Evolutionary conservation across 2,329 filamentous ascomycete species (phyloP), one percentile per base, ranked within the genome.

Genomic region (Neonectria coccinea): DNA sequence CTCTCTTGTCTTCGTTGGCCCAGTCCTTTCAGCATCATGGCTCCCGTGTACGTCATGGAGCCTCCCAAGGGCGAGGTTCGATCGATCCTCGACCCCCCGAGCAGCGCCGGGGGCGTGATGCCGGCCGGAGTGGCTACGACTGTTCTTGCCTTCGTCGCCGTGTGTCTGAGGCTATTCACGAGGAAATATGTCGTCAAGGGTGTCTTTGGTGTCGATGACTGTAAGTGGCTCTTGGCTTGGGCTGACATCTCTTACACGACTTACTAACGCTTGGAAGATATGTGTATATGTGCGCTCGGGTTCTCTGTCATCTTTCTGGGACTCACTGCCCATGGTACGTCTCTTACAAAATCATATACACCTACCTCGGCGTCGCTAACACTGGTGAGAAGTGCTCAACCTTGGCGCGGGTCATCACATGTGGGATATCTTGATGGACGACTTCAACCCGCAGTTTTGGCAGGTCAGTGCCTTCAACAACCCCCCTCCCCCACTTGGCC

Each of bases 31-130:
- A 58, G 29, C 50, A 50, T 16, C 27, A 73, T 74, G 71, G 59
- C 69, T 73, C 92, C 93, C 54, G 95, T 96, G 63, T 76, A 70
- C 54, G 66, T 75, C 41, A 71, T 70, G 66, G 73, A 75, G 29
- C 71, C 72, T 12, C 75, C 70, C 2, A 39, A 57, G 31, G 73
- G 73, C 58, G 59, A 74, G 67, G 68, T 71, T 9, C 66, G 75
- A 20, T 70, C 66, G 4, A 27, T 62, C 22, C 50, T 64, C 27
- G 36, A 72, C 22, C 67, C 69, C 1, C 74, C 74, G 10, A 71
- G 36, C 62, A 75, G 64, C 51, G 71, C 67, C 4, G 57, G 58
- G 11, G 61, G 62, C 29, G 67, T 77, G 8, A 14, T 75, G 11
- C 65, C 74, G 1, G 65, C 57, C 0, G 74, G 73, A 2, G 59